Percentiles rank a stretch among this genome's conserved stretches.
Conservation (phyloP, 2,329 filamentous ascomycete genomes). For the Aureobasidium sp. region DNA sequence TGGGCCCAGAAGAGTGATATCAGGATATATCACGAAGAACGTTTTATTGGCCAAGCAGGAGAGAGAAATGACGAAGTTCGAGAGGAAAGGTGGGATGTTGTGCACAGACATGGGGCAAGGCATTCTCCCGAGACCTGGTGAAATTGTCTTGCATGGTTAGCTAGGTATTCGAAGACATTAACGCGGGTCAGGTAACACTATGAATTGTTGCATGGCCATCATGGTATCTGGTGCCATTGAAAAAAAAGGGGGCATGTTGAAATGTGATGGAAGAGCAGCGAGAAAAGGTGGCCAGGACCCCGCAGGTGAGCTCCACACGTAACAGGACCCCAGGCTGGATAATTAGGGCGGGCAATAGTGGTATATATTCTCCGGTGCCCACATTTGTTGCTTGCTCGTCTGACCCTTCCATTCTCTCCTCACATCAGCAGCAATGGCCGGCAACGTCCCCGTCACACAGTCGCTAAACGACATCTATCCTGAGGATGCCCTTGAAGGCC, state of each 20-base stretch:
- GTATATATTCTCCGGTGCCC: constrained; percentile 4
- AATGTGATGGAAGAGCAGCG: constrained; percentile 48
- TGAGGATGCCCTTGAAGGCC: constrained; percentile 57
- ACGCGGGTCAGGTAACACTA: not conserved
- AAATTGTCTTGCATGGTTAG: not conserved
- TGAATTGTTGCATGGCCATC: not conserved
- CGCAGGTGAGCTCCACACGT: constrained; percentile 1
- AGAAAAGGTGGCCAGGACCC: constrained; percentile 48
- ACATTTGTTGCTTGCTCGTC: not conserved
- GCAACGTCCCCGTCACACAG: constrained; percentile 62
- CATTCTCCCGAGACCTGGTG: not conserved
- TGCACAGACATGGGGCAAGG: not conserved
- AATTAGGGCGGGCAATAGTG: not conserved
- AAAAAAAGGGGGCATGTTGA: not conserved
- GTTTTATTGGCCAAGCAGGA: not conserved
- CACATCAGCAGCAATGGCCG: constrained; percentile 20
- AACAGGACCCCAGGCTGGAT: constrained; percentile 3
- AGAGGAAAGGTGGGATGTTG: not conserved
- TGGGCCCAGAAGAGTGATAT: no score
- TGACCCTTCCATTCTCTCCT: not conserved
- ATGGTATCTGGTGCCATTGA: not conserved
- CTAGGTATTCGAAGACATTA: not conserved
- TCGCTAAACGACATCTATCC: constrained; percentile 80
- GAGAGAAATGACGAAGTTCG: not conserved
- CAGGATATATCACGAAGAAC: no score